Base-by-base conservation (phyloP, 371 early-diverging fungal species). In the Mortierella sp. region DNA sequence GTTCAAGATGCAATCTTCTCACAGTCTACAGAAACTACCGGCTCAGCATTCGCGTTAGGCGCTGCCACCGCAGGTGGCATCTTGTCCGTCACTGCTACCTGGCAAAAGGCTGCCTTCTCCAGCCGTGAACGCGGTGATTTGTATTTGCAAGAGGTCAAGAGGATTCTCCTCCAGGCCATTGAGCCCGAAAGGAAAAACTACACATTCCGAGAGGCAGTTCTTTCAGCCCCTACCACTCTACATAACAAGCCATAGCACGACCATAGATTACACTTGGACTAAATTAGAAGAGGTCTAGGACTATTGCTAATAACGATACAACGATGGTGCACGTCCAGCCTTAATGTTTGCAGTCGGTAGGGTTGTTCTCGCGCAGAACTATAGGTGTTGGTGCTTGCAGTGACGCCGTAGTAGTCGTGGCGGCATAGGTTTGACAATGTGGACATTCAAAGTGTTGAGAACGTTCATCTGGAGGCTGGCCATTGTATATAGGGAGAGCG, bases 101-200 rank as follows among this genome's bases (percentile, higher is more conserved):
- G 73, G 73, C 73, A 73, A 60, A 55, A 59, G 57, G 30, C 68
- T 1, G 41, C 68, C 7, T 73, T 73, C 21, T 21, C 28, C 6
- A 51, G 55, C 12, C 55, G 68, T 1, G 73, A 73, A 1, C 50
- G 55, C 0, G 42, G 53, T 0, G 61, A 64, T n/a, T 16, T 31
- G 26, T 63, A 42, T 23, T 27, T 67, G 68, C 38, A n/a, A 1
- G 73, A 73, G 51, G 54, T 60, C 43, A 67, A 64, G 64, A 47
- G 73, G 23, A 64, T 73, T 26, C 52, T 73, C 12, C 21, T 73
- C 27, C 61, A 59, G 42, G 67, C 61, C 0, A 49, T 59, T 8
- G 45, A 54, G 24, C 54, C 58, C 4, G 63, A 34, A 18, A 50
- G 57, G 18, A 61, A 39, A 12, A 39, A 42, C 21, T 71, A 60